These are phyloP conservation scores for Phenoliferia sp. DNA, from an alignment of 1,284 basidiomycete species.

Conservation along the genomic window DNA sequence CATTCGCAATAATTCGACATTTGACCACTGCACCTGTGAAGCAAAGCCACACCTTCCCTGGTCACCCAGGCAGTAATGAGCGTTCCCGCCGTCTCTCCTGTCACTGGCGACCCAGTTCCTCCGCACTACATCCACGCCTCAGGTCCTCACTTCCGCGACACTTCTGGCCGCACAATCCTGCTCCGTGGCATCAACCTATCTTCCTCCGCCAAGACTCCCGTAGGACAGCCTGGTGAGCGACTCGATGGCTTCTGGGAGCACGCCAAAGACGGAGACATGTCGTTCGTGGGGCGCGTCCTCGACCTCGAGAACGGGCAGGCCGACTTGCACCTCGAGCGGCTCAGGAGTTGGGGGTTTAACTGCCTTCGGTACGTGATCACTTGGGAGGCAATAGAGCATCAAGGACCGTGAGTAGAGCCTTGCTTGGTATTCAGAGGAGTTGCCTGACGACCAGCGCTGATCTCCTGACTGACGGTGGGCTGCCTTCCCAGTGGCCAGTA, in stretches of 20 bases:
- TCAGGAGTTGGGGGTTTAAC: conserved; percentile 93
- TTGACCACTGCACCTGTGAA: no score
- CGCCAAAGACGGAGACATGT: conserved; percentile 66
- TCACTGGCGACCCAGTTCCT: conserved; percentile 57
- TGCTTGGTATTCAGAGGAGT: not conserved
- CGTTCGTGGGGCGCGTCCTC: conserved; percentile 71
- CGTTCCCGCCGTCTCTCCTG: conserved; percentile 52
- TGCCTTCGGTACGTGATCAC: conserved; percentile 84
- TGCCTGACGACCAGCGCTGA: not conserved
- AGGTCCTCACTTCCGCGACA: conserved; percentile 74
- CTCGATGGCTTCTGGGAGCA: conserved; percentile 83
- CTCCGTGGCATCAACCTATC: conserved; percentile 91
- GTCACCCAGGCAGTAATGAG: no score
- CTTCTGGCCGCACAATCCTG: conserved; percentile 71
- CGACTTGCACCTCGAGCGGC: conserved; percentile 78
- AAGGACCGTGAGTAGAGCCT: conserved; percentile 70
- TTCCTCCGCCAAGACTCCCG: conserved; percentile 78
- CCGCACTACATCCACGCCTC: conserved; percentile 41
- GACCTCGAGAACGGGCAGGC: conserved; percentile 77
- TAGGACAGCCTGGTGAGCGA: conserved; percentile 60
- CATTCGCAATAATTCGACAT: no score
- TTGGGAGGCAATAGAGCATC: conserved; percentile 92
- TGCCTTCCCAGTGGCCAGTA: conserved; percentile 65
- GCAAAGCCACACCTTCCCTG: no score
- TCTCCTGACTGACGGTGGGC: not conserved